Percentiles rank a stretch among this genome's conserved stretches.
phyloP scores from a whole-genome alignment of 176 grass and related monocot genomes.

The Oryza glaberrima region DNA sequence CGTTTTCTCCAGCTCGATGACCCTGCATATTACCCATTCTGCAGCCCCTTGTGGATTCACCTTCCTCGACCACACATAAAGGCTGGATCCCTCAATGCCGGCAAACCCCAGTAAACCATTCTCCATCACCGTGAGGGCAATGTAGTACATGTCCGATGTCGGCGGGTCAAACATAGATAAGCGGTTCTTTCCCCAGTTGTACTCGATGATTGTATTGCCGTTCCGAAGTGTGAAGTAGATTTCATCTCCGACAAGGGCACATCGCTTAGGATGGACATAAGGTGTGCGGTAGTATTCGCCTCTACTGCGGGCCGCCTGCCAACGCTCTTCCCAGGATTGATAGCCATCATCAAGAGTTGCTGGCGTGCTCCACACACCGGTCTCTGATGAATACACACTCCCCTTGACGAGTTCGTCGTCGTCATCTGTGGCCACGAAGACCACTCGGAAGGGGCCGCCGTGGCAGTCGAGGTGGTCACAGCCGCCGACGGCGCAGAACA shows the following conservation, averaged over 20 bases:
- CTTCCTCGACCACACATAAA: not conserved
- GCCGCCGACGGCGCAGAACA: not conserved
- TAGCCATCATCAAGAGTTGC: not conserved
- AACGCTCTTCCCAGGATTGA: not conserved
- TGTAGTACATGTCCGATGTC: not conserved
- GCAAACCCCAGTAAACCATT: not conserved
- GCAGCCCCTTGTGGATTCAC: not conserved
- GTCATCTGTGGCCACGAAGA: not conserved
- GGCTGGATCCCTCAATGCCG: not conserved
- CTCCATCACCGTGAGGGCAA: slow-evolving; percentile 1
- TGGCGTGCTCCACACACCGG: not conserved
- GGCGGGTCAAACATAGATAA: not conserved
- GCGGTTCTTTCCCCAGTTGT: not conserved
- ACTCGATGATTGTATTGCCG: not conserved
- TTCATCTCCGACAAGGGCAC: not conserved
- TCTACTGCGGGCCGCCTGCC: not conserved
- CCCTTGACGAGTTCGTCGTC: not conserved
- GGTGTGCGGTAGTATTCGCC: not conserved
- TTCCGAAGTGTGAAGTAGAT: not conserved
- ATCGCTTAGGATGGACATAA: not conserved
- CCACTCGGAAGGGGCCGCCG: not conserved
- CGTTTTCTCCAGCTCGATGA: not conserved
- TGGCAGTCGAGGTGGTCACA: not conserved
- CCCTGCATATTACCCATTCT: not conserved
- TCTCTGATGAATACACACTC: not conserved